Percentiles rank a stretch among this genome's conserved stretches.
phyloP scores from a whole-genome alignment of 2,329 filamentous ascomycete species.

The Canariomyces notabilis region DNA sequence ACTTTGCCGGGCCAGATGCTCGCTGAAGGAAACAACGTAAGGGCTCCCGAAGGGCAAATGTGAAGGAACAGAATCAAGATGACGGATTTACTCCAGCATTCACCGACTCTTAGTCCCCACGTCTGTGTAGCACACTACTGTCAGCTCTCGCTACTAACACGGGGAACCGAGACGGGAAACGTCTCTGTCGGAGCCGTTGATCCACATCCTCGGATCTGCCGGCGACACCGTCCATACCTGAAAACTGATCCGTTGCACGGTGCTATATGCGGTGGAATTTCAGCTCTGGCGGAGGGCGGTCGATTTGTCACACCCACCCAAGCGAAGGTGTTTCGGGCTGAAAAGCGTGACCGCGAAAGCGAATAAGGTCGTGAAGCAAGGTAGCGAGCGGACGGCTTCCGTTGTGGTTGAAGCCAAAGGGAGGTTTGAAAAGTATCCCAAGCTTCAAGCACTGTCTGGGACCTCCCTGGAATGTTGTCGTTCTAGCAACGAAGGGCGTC shows the following conservation, averaged over 20 bases:
- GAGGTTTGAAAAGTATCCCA: background rate
- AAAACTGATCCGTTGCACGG: background rate
- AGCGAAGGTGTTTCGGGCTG: background rate
- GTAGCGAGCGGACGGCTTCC: slow-evolving; percentile 21
- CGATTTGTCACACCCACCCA: background rate
- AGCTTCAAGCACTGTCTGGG: background rate
- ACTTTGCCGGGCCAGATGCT: slow-evolving; percentile 4
- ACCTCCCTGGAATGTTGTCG: too few relatives aligned
- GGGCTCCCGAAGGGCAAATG: background rate
- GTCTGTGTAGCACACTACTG: too few relatives aligned
- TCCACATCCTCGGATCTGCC: background rate
- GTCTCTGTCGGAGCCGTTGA: too few relatives aligned
- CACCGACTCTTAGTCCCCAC: too few relatives aligned
- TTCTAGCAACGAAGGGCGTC: too few relatives aligned
- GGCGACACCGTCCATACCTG: background rate
- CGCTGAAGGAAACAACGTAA: background rate
- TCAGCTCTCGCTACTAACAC: too few relatives aligned
- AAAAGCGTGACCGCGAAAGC: background rate
- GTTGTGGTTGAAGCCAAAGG: slow-evolving; percentile 13
- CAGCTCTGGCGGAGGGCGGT: background rate
- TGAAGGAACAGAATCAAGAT: too few relatives aligned
- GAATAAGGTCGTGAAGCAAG: slow-evolving; percentile 3
- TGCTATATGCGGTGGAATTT: background rate
- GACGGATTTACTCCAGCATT: background rate
- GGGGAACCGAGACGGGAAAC: too few relatives aligned